Base-by-base conservation (phyloP, 495 filamentous ascomycete genomes). In the Halenospora varia region DNA sequence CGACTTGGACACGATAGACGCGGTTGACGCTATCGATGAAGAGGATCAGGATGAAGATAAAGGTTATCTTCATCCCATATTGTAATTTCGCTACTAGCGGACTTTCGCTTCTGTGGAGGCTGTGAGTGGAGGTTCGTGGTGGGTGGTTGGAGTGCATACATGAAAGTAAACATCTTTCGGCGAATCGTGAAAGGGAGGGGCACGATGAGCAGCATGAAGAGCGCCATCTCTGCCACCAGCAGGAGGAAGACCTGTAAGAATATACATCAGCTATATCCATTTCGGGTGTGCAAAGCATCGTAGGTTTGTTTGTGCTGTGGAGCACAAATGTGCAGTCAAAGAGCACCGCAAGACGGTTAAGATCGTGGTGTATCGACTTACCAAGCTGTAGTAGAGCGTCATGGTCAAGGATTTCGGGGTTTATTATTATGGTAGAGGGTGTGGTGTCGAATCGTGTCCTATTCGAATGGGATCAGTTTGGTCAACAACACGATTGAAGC, bases 21-120 rank as follows among this genome's bases (percentile, higher is more conserved):
- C 94, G 91, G 75, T 98, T 98, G 70, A 98, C 91, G 71, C 92
- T 96, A 76, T 98, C 94, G 70, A 98, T 82, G 79, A 97, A 98
- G 49, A 98, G 85, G 56, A 98, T 96, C 45, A 97, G 74, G 66
- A 98, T 97, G 75, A 97, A 97, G 65, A 97, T 91, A 68, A 97
- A 98, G 2, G 91, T 96, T 46, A 98, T 98, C 87, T 97, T 75
- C 46, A 78, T 60, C 56, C 68, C 70, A 66, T 78, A 77, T 68
- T 78, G 78, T 26, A 79, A 26, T 62, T 81, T 82, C 20, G 75
- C 75, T 24, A 79, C 68, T 47, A 79, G 46, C 0, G 89, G 86
- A 70, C 88, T 97, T 67, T 96, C 90, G 24, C 90, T 95, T 56
- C 97, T 66, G 44, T 25, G 24, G 10, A 49, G 13, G 18, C 48